These are phyloP conservation scores for Penicillium sp. DNA, from an alignment of 2,329 filamentous ascomycete species.

Conservation along the genomic window DNA sequence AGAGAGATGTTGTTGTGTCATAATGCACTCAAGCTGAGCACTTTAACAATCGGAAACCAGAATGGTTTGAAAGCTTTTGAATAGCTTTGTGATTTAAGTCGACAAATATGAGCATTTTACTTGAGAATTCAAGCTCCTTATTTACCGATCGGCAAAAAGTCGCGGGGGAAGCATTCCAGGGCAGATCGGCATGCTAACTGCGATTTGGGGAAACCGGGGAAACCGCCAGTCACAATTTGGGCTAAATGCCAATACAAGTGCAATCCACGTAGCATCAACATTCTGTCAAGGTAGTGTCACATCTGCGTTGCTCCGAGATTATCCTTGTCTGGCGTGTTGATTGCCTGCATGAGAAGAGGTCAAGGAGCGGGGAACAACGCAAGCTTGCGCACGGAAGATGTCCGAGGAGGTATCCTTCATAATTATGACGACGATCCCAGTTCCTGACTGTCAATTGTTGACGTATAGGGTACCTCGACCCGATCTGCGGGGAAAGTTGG, in stretches of 20 bases:
- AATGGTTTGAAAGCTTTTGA: background rate
- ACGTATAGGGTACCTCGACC: constrained; percentile 8
- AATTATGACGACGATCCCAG: background rate
- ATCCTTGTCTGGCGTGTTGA: background rate
- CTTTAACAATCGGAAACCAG: background rate
- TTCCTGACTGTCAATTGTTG: constrained; percentile 18
- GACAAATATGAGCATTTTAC: background rate
- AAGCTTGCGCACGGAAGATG: constrained; percentile 1
- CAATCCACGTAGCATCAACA: constrained; percentile 6
- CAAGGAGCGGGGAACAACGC: background rate
- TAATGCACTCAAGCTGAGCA: background rate
- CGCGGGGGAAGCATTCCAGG: constrained; percentile 21
- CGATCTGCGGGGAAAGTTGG: constrained; percentile 21
- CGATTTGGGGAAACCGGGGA: constrained; percentile 7
- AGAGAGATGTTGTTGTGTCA: constrained; percentile 7
- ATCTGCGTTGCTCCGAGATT: background rate
- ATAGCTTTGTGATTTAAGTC: background rate
- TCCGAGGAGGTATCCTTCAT: background rate
- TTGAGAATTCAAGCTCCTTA: constrained; percentile 7
- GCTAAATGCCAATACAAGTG: constrained; percentile 1
- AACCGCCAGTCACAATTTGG: background rate
- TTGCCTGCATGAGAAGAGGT: background rate
- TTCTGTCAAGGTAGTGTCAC: constrained; percentile 7
- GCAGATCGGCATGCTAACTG: constrained; percentile 15
- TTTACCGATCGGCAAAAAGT: constrained; percentile 10